phyloP scores from a whole-genome alignment of 164 flowering plant genomes.

The Vitis amurensis region DNA sequence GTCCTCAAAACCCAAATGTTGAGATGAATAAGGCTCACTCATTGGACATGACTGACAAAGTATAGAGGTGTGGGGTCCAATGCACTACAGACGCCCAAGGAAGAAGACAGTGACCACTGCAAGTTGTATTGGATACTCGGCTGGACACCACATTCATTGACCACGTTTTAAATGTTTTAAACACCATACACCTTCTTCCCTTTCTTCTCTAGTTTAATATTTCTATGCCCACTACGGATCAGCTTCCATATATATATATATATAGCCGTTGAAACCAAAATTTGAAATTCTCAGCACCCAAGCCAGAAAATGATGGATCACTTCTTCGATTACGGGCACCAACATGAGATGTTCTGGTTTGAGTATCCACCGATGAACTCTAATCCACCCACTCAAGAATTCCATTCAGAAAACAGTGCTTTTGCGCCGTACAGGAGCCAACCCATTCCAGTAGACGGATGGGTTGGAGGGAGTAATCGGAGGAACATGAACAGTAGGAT shows the following conservation, averaged over 20 bases:
- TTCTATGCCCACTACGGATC: too few species aligned
- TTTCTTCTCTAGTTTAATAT: too few species aligned
- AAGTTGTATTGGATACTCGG: too few species aligned
- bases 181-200: too few species aligned
- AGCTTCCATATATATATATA: not conserved
- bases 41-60: too few species aligned
- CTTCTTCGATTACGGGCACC: conserved; percentile 6
- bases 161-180: conserved; percentile 13
- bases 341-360: conserved; percentile 12
- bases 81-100: too few species aligned
- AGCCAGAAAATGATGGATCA: conserved; percentile 2
- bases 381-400: too few species aligned
- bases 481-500: conserved; percentile 45
- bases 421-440: conserved; percentile 22
- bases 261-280: not conserved
- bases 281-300: conserved; percentile 4
- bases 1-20: too few species aligned
- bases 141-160: not conserved
- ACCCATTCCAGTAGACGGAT: not conserved
- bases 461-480: not conserved
- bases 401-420: conserved; percentile 20
- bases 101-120: too few species aligned
- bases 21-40: too few species aligned
- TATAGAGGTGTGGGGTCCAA: too few species aligned
- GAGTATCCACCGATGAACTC: conserved; percentile 8